Base-by-base conservation (phyloP, 2,329 filamentous ascomycete species). In the Cercospora nicotianae region DNA sequence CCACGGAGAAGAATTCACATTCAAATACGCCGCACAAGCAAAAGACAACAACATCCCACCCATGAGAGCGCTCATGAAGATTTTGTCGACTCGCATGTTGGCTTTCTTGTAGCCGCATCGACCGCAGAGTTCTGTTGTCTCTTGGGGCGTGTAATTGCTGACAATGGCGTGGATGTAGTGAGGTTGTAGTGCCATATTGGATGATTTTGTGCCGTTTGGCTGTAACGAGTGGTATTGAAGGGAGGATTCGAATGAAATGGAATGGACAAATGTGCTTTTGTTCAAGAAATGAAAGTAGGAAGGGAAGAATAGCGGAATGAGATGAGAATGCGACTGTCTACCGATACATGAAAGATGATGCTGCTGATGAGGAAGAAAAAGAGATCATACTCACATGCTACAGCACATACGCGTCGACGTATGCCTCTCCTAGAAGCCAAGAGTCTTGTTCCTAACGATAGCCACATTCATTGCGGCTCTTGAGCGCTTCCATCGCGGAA, bases 11-110 rank as follows among this genome's bases (percentile, higher is more conserved):
- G 73, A 70, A 33, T 75, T 72, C 39, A 74, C 74, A 60, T 67
- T 70, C 6, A 77, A 64, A 18, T 67, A 65, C 3, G 66, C 71
- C 0, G 82, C 84, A 51, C 81, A 83, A 5, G 82, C 85, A 69
- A 87, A 86, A 2, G 82, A 80, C 1, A 87, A 77, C 5, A 87
- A 75, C 65, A 81, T 81, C 0, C 86, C 86, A 4, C 84, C 84
- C 57, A 84, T 82, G 48, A 86, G 80, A 3, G 82, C 77, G 67
- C 82, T 85, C 57, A 85, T 72, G 70, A 87, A 86, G 48, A 86
- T 78, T 70, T 86, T 87, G 72, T 85, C 82, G 3, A 82, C 76
- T 9, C 83, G 79, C 83, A 84, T 86, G 65, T 83, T 80, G 9
- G 83, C 84, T 73, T 87, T 87, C 59, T 78, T 30, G 79, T 78